Evolutionary conservation across 306 rosid species (phyloP).

Genomic region (Quercus berberidifolia): DNA sequence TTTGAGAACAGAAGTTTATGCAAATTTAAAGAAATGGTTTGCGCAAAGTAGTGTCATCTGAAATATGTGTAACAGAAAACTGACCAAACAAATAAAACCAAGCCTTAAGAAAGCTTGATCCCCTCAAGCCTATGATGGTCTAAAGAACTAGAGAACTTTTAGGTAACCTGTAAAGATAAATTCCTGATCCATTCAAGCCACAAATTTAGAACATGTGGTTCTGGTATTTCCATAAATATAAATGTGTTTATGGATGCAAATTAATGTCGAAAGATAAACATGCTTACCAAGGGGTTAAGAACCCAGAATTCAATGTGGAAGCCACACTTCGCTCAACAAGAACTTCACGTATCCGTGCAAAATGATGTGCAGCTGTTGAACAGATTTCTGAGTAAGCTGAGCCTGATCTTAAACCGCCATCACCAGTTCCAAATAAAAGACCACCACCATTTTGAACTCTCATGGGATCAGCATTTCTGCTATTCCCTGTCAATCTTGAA

Average conservation of each 20-base stretch:
- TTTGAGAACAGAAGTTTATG: background rate
- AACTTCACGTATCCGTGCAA: constrained; percentile 83
- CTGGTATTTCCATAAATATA: background rate
- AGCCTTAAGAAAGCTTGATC: background rate
- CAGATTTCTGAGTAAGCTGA: constrained; percentile 80
- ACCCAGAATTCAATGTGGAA: constrained; percentile 89
- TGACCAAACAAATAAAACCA: background rate
- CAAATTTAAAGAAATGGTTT: background rate
- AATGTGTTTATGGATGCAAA: background rate
- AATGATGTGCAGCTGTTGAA: constrained; percentile 76
- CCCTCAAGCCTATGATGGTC: background rate
- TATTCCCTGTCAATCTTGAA: constrained; percentile 59
- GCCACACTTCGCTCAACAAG: constrained; percentile 86
- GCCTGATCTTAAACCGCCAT: constrained; percentile 45
- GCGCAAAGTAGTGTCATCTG: background rate
- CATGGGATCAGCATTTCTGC: constrained; percentile 38
- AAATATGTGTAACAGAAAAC: background rate
- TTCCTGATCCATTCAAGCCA: background rate
- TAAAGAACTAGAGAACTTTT: background rate
- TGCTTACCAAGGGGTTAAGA: constrained; percentile 86
- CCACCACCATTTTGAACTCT: constrained; percentile 51
- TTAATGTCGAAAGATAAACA: constrained; percentile 3
- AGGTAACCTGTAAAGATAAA: background rate
- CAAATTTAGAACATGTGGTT: background rate
- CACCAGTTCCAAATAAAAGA: constrained; percentile 54